Base-by-base conservation (phyloP, 1,284 basidiomycete genomes). In the Farysia itapuensis region DNA sequence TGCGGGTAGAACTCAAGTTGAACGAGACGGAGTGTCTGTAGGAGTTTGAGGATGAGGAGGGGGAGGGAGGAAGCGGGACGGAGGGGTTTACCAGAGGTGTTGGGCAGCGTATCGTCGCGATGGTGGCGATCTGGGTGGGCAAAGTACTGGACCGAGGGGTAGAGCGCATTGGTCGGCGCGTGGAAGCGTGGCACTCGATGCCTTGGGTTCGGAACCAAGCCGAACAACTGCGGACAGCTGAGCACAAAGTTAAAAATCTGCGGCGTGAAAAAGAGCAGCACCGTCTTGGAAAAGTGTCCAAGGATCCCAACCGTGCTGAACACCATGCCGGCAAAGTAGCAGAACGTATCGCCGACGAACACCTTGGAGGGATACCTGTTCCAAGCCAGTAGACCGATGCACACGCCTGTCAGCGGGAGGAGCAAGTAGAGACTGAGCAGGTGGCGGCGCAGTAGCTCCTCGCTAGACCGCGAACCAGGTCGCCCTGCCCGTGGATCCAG, bases 161-260 rank as follows among this genome's bases (percentile, higher is more conserved):
- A 61, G 4, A 70, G 39, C 12, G 38, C 30, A 15, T 46, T 39
- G 15, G 49, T 46, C 11, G 23, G 19, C 0, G 34, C 26, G 37
- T 66, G 18, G n/a, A 56, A 59, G 9, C 49, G 83, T 40, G 95
- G 95, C 13, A 99, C 82, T 22, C 95, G 84, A 79, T 98, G 95
- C 32, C 95, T 81, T 2, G 95, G 95, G 71, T 92, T 96, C 0
- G 88, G 87, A 6, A 98, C 89, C 8, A 99, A 77, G 1, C 89
- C 89, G 72, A 97, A 97, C 2, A 99, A 79, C 75, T 99, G 95
- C 4, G 95, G 95, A 64, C 87, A 90, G 18, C 91, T 95, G 28
- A 97, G 81, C 31, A 96, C 39, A 71, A 99, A 99, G 78, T 99
- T 98, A 84, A 97, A 90, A 57, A 96, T 88, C 75, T 99, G 95